Evolutionary conservation across 768 basidiomycete genomes (phyloP).

Genomic region (Rubroboletus pulcherrimus): DNA sequence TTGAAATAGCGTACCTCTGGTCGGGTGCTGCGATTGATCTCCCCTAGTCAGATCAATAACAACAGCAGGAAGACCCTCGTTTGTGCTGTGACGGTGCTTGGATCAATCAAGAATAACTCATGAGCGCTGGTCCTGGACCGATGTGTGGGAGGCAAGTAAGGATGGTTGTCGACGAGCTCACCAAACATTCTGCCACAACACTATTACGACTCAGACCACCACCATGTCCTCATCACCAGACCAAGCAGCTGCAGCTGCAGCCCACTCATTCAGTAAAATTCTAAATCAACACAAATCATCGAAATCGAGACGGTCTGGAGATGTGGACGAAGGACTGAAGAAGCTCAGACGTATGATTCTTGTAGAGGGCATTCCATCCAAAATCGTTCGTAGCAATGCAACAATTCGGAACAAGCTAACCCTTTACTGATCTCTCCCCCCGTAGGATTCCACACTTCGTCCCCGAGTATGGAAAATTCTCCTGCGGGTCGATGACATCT

Average conservation of each 20-base stretch:
- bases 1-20: constrained; percentile 17
- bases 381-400: constrained; percentile 48
- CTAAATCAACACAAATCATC: constrained; percentile 68
- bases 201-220: background rate
- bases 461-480: constrained; percentile 95
- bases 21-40: constrained; percentile 6
- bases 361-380: constrained; percentile 85
- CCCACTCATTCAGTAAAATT: constrained; percentile 79
- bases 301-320: constrained; percentile 57
- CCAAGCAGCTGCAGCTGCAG: constrained; percentile 37
- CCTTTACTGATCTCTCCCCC: constrained; percentile 2
- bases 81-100: background rate
- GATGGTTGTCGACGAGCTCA: background rate
- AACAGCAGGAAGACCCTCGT: background rate
- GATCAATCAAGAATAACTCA: background rate
- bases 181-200: constrained; percentile 7
- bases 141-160: background rate
- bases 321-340: constrained; percentile 80
- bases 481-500: constrained; percentile 72
- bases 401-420: background rate
- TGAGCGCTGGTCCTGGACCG: background rate
- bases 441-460: constrained; percentile 76
- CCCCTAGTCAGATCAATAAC: background rate
- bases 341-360: constrained; percentile 84
- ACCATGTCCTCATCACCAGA: constrained; percentile 24